Evolutionary conservation across 1,284 basidiomycete species (phyloP).

Genomic region (Rhodotorula sp.): DNA sequence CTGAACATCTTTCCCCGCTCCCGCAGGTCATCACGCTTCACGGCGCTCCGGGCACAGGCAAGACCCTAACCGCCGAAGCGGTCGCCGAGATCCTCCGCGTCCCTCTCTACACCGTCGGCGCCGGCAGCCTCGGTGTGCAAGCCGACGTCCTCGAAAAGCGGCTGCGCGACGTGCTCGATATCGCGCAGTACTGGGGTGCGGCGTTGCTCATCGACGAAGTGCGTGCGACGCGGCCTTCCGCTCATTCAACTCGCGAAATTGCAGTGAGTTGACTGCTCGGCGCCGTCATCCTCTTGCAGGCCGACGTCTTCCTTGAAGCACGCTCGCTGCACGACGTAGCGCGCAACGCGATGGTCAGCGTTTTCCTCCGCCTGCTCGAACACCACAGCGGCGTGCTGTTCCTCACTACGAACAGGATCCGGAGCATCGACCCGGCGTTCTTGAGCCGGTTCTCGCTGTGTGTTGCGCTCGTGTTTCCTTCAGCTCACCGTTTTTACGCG

Average conservation of each 20-base stretch:
- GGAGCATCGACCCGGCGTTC: constrained; percentile 65
- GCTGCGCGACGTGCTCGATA: constrained; percentile 55
- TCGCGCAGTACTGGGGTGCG: constrained; percentile 34
- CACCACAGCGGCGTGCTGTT: constrained; percentile 66
- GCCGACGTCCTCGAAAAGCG: constrained; percentile 53
- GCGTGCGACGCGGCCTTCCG: neutral
- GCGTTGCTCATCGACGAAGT: constrained; percentile 41
- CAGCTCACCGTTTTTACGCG: neutral
- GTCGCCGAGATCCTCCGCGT: constrained; percentile 61
- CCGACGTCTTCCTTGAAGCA: constrained; percentile 35
- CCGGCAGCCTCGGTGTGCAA: constrained; percentile 46
- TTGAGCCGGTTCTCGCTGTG: constrained; percentile 53
- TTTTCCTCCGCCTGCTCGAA: constrained; percentile 47
- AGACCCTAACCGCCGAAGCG: constrained; percentile 58
- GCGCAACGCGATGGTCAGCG: constrained; percentile 61
- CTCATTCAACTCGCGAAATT: neutral
- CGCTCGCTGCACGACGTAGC: constrained; percentile 19
- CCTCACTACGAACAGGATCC: constrained; percentile 64
- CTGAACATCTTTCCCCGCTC: neutral
- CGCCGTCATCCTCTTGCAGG: neutral
- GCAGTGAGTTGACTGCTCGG: neutral
- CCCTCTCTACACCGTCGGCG: constrained; percentile 55
- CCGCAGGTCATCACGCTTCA: constrained; percentile 19
- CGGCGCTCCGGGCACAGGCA: constrained; percentile 47
- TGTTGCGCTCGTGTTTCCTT: neutral